These are phyloP conservation scores for Pythium plurisporium DNA, from an alignment of 352 stramenopile genomes.

Conservation along the genomic window DNA sequence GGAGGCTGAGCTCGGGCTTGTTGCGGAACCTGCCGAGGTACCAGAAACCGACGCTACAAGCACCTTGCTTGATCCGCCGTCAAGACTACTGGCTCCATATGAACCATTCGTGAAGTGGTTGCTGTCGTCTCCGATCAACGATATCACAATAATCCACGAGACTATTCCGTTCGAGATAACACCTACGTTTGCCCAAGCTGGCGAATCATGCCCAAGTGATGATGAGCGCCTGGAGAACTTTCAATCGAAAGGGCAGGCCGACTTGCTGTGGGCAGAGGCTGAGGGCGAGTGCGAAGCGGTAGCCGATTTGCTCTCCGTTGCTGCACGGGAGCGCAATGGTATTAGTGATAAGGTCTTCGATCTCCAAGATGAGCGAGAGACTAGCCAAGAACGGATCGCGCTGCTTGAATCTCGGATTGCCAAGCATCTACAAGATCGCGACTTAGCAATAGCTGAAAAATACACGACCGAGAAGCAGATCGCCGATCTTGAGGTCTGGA, in stretches of 20 bases:
- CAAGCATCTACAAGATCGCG: constrained; percentile 68
- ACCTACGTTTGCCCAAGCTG: background rate
- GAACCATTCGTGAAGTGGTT: constrained; percentile 63
- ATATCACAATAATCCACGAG: constrained; percentile 34
- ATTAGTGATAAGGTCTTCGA: constrained; percentile 39
- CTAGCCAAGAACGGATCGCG: constrained; percentile 43
- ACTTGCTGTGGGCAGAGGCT: constrained; percentile 33
- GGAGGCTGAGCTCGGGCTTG: constrained; percentile 6
- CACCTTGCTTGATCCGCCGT: constrained; percentile 30
- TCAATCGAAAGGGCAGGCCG: constrained; percentile 2
- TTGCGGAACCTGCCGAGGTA: background rate
- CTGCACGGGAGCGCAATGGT: constrained; percentile 34
- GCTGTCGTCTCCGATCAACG: constrained; percentile 36
- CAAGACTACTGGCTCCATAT: constrained; percentile 31
- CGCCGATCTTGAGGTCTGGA: constrained; percentile 52
- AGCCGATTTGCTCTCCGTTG: constrained; percentile 45
- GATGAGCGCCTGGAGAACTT: background rate
- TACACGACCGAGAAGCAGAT: constrained; percentile 71
- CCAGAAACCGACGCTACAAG: background rate
- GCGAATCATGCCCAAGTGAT: background rate
- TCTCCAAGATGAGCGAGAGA: constrained; percentile 38
- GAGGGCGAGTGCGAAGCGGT: constrained; percentile 46
- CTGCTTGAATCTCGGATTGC: constrained; percentile 67
- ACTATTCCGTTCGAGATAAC: constrained; percentile 22
- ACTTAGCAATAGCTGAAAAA: constrained; percentile 63